Evolutionary conservation across 2,329 filamentous ascomycete genomes (phyloP).

Genomic region (Paecilomyces formosus): DNA sequence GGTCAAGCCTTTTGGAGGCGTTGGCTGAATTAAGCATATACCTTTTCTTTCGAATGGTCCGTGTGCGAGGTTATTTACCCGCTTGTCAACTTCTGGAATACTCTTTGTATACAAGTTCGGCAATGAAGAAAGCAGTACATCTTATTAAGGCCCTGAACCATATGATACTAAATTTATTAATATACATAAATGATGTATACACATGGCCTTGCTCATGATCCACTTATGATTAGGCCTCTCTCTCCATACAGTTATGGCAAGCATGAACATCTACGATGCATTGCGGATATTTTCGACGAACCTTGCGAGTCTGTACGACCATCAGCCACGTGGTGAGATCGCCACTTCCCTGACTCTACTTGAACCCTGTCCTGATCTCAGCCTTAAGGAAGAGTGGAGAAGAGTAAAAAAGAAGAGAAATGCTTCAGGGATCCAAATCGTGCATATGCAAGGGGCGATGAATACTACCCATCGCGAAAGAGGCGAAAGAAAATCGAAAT

Average conservation of each 20-base stretch:
- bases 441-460: neutral
- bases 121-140: too few species aligned
- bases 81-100: too few species aligned
- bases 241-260: neutral
- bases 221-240: neutral
- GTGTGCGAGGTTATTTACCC: too few species aligned
- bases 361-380: neutral
- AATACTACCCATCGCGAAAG: neutral
- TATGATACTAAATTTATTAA: too few species aligned
- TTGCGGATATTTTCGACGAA: neutral
- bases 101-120: too few species aligned
- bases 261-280: neutral
- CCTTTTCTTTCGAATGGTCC: too few species aligned
- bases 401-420: neutral
- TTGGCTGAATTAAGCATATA: too few species aligned
- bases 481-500: neutral
- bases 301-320: neutral
- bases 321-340: neutral
- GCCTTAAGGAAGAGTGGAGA: neutral
- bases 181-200: too few species aligned
- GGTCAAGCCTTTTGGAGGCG: too few species aligned
- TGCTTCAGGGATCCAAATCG: neutral
- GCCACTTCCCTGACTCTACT: neutral
- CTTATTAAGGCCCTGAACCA: too few species aligned
- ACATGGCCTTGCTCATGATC: neutral